Conservation (phyloP, 352 stramenopile species). For the Globisporangium lucens region DNA sequence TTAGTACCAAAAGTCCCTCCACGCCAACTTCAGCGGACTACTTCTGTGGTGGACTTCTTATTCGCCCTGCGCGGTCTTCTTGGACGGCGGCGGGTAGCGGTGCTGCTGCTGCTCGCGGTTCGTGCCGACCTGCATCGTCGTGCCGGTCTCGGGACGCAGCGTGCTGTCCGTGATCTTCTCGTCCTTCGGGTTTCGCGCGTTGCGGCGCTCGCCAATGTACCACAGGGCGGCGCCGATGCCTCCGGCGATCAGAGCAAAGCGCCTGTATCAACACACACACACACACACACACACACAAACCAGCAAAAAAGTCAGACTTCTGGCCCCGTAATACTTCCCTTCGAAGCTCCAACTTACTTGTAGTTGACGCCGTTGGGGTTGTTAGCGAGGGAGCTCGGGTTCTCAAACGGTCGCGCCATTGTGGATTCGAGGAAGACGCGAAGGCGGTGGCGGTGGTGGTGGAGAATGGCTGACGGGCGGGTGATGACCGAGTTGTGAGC, state of each 20-base stretch:
- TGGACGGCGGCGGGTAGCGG: conserved; percentile 7
- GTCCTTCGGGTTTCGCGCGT: not conserved
- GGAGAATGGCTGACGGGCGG: not conserved
- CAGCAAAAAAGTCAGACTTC: no score
- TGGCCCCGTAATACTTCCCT: not conserved
- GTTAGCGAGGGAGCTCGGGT: not conserved
- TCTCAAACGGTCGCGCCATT: not conserved
- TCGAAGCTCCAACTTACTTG: not conserved
- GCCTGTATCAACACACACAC: not conserved
- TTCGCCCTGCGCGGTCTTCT: conserved; percentile 2
- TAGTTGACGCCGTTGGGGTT: not conserved
- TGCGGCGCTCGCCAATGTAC: conserved; percentile 22
- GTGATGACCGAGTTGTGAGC: not conserved
- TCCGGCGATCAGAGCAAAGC: conserved; percentile 23
- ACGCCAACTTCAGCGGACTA: not conserved
- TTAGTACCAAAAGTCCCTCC: not conserved
- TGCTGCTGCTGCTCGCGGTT: conserved; percentile 11
- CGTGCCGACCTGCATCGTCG: conserved; percentile 13
- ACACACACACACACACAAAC: no score
- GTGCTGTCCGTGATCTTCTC: not conserved
- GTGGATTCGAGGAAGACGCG: not conserved
- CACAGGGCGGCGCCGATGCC: conserved; percentile 27
- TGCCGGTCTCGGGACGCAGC: conserved; percentile 1
- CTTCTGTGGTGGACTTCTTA: not conserved
- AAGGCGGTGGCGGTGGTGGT: conserved; percentile 2